phyloP scores from a whole-genome alignment of 164 flowering plant genomes.

The Paratinospora sagittata region DNA sequence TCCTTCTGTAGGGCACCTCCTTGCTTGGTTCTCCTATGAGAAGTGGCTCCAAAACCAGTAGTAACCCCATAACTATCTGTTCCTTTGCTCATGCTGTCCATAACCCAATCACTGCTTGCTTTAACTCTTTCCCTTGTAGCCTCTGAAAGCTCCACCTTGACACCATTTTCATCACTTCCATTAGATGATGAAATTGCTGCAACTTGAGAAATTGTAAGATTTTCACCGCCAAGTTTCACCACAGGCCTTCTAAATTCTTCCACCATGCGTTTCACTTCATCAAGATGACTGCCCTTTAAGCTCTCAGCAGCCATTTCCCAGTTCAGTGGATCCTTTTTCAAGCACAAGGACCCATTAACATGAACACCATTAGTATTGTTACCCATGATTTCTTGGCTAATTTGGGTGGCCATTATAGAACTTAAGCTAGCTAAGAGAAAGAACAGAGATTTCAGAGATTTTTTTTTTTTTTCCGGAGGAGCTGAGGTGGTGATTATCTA shows the following conservation, averaged over 20 bases:
- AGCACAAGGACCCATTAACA: conserved; percentile 10
- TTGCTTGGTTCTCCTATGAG: conserved; percentile 54
- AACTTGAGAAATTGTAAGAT: conserved; percentile 43
- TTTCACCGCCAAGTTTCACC: conserved; percentile 41
- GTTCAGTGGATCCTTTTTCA: conserved; percentile 36
- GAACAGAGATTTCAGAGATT: background rate
- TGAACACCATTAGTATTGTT: too few species aligned
- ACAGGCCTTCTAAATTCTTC: conserved; percentile 39
- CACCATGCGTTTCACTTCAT: conserved; percentile 52
- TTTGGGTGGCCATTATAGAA: too few species aligned
- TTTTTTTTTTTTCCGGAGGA: too few species aligned
- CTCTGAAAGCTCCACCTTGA: conserved; percentile 46
- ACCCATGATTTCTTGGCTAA: too few species aligned
- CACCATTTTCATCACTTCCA: conserved; percentile 5
- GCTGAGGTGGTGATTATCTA: background rate
- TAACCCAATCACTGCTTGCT: conserved; percentile 61
- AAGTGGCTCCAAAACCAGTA: conserved; percentile 66
- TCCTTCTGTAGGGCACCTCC: conserved; percentile 60
- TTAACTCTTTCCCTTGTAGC: conserved; percentile 44
- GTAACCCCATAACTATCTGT: conserved; percentile 61
- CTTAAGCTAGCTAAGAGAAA: background rate
- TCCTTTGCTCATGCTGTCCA: conserved; percentile 57
- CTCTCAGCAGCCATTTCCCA: conserved; percentile 51
- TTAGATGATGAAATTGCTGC: conserved; percentile 35
- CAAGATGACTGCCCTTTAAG: conserved; percentile 45